Base-by-base conservation (phyloP, 345 rosid genomes). In the Citrus maxima region DNA sequence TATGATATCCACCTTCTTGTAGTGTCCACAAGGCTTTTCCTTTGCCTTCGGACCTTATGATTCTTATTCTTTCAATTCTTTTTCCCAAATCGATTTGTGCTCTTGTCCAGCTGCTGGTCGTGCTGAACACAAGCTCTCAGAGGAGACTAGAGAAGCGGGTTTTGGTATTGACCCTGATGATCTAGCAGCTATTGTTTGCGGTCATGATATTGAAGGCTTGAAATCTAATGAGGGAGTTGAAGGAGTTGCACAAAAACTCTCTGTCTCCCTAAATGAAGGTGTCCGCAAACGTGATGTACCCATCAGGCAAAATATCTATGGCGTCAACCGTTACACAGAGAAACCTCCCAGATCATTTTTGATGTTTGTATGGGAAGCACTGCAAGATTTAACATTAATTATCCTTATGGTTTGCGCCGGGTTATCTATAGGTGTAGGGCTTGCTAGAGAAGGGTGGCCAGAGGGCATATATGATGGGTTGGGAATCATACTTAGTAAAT, bases 391-490 rank as follows among this genome's bases (percentile, higher is more conserved):
- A 40, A 95, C 98, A 10, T 86, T 95, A 35, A 89, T 93, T 32
- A 92, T 92, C 78, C 97, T 95, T 71, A 89, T 87, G 92, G 75
- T 88, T 65, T 93, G 97, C 79, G 95, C 95, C 61, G 90, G 79
- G 55, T 85, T 89, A 40, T 93, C 98, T 18, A 88, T 93, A 79
- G 94, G 94, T 46, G 94, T 93, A 58, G 98, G 98, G 73, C 85
- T 95, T 84, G 92, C 93, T 63, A 92, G 97, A 7, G 95, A 92
- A 84, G 98, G 98, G 54, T 93, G 90, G 89, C 98, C 98, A 37
- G 88, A 83, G 82, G 98, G 98, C 46, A 74, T 91, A 84, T 93
- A 95, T 83, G 98, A 92, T 85, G 97, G 98, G 56, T 54, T 87
- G n/a, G 98, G 98, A 66, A 93, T 95, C 83, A 73, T 93, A 75